Evolutionary conservation across 768 basidiomycete genomes (phyloP).

Genomic region (Boletus tylopilopsis): DNA sequence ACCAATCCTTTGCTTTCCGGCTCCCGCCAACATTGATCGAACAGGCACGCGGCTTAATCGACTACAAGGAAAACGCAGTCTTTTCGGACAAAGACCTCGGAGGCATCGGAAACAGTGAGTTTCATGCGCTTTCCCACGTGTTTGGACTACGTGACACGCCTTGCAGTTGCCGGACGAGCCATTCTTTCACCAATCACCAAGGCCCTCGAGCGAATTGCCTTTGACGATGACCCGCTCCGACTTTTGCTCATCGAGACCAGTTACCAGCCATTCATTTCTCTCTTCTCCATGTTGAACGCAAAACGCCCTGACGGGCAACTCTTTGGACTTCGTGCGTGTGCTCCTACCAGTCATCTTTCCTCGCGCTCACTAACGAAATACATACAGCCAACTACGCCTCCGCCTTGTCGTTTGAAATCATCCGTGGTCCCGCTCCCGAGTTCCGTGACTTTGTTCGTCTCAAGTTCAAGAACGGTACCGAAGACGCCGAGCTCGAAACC

Average conservation of each 20-base stretch:
- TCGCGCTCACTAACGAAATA: not conserved
- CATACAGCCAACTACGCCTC: slow-evolving; percentile 64
- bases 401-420: slow-evolving; percentile 70
- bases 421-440: slow-evolving; percentile 71
- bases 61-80: slow-evolving; percentile 75
- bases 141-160: not conserved
- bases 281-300: slow-evolving; percentile 73
- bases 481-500: slow-evolving; percentile 49
- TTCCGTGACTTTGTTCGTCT: slow-evolving; percentile 76
- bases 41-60: slow-evolving; percentile 65
- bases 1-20: slow-evolving; percentile 74
- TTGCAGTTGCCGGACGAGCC: slow-evolving; percentile 74
- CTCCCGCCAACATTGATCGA: slow-evolving; percentile 71
- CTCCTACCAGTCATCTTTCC: not conserved
- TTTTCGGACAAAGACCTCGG: slow-evolving; percentile 61
- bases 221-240: slow-evolving; percentile 73
- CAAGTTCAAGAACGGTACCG: slow-evolving; percentile 80
- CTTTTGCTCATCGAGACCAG: slow-evolving; percentile 73
- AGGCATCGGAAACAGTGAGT: slow-evolving; percentile 75
- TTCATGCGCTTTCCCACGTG: not conserved
- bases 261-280: slow-evolving; percentile 85
- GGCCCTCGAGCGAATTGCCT: slow-evolving; percentile 73
- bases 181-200: slow-evolving; percentile 66
- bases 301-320: slow-evolving; percentile 49
- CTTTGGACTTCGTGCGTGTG: slow-evolving; percentile 59